Evolutionary conservation across 176 grass and related monocot species (phyloP), one percentile per base, ranked within the genome.

Genomic region (Oryza rufipogon): DNA sequence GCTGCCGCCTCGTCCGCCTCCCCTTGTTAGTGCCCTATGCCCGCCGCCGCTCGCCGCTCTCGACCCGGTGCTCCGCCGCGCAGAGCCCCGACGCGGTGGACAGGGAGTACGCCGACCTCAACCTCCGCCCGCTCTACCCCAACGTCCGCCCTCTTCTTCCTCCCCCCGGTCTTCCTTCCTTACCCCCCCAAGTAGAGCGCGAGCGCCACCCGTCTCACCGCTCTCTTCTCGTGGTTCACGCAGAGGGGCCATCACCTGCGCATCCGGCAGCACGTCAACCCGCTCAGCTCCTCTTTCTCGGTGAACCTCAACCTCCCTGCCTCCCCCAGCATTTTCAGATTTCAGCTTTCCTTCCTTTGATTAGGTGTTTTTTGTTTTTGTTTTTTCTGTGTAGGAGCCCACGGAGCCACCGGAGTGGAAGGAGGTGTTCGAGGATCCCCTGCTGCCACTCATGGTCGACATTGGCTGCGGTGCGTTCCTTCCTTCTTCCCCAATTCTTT

Each of bases 221-320:
- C 70, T 42, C 26, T 32, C n/a, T 89, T 34, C 17, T 33, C 17
- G 87, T 13, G 33, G n/a, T 77, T 25, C 42, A 9, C 46, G 73
- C 91, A 95, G 96, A 74, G 92, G 75, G 96, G 93, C 60, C 91
- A 92, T 54, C 93, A 92, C 71, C 70, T 98, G 72, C 89, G 96
- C 76, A 93, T 98, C 81, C 91, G 96, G 73, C 93, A 98, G 85
- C 96, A 98, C 77, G 96, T 98, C 60, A 98, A 98, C 81, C 96
- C 96, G n/a, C 91, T 98, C 73, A 98, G 92, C 47, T 87, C 93
- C 16, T 88, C 87, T 77, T 98, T 98, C 82, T 54, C 83, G 1
- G 96, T 98, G 63, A 86, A 83, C 89, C 7, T 42, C 25, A 41
- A 41, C 39, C 39, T 41, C 7, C 39, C 39, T 41, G 39, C 44